These are phyloP conservation scores for Endothia cerciana DNA, from an alignment of 2,329 filamentous ascomycete species.

Conservation along the genomic window DNA sequence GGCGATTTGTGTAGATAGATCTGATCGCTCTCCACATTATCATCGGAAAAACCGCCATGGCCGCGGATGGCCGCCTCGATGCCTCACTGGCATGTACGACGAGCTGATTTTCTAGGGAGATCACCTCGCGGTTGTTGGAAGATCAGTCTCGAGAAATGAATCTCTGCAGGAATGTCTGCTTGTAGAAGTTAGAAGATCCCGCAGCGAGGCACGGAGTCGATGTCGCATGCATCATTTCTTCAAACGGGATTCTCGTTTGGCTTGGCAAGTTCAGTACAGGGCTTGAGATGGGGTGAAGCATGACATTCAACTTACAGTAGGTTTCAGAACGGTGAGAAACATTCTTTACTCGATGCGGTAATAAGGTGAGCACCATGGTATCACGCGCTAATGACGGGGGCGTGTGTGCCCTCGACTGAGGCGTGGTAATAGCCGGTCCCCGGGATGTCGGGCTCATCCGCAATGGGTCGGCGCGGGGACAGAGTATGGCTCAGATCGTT, in stretches of 20 bases:
- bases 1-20: background rate
- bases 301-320: background rate
- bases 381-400: background rate
- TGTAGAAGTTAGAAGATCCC: too few species aligned
- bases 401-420: background rate
- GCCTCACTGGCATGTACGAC: background rate
- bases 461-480: constrained; percentile 1
- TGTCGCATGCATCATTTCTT: background rate
- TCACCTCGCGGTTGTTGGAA: too few species aligned
- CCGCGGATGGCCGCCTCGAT: background rate
- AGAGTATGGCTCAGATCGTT: constrained; percentile 15
- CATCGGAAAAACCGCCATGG: background rate
- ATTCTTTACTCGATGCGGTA: background rate
- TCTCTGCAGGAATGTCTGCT: too few species aligned
- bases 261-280: background rate
- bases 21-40: background rate
- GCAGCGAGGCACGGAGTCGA: background rate
- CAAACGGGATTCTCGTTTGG: background rate
- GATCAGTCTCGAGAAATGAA: too few species aligned
- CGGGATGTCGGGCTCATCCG: constrained; percentile 9
- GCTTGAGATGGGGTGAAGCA: background rate
- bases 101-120: background rate
- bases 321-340: background rate
- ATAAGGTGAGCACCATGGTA: background rate
- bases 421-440: constrained; percentile 25